These are phyloP conservation scores for Laguncularia racemosa DNA, from an alignment of 345 rosid genomes.

Conservation along the genomic window DNA sequence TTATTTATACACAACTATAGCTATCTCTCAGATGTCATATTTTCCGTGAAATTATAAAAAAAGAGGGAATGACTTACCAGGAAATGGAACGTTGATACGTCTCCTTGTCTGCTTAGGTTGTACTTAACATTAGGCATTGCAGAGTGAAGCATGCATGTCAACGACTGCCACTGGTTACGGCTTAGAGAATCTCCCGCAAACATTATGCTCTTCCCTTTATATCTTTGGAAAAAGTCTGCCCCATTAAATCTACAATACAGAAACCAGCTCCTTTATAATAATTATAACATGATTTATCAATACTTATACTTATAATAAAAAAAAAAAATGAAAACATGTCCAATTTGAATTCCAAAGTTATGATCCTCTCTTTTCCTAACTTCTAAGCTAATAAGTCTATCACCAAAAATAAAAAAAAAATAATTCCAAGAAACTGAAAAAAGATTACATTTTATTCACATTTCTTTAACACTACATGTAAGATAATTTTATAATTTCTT, in stretches of 20 bases:
- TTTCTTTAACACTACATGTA: too few relatives aligned
- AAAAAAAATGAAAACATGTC: neutral
- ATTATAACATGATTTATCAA: too few relatives aligned
- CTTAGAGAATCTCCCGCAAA: slow-evolving; percentile 81
- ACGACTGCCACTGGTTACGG: slow-evolving; percentile 73
- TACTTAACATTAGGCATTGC: slow-evolving; percentile 35
- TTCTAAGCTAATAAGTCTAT: too few relatives aligned
- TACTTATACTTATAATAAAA: neutral
- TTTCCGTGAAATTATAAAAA: too few relatives aligned
- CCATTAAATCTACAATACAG: slow-evolving; percentile 44
- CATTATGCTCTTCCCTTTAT: slow-evolving; percentile 59
- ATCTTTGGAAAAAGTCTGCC: slow-evolving; percentile 32
- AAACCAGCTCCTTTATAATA: neutral
- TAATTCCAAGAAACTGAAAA: too few relatives aligned
- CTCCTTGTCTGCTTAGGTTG: slow-evolving; percentile 30
- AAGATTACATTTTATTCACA: too few relatives aligned
- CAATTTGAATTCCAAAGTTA: too few relatives aligned
- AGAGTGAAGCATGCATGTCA: slow-evolving; percentile 65
- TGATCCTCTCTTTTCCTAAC: too few relatives aligned
- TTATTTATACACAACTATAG: too few relatives aligned
- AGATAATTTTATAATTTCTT: too few relatives aligned
- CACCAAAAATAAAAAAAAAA: too few relatives aligned
- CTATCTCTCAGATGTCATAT: too few relatives aligned
- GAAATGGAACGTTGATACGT: slow-evolving; percentile 39
- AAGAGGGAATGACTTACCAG: neutral